Evolutionary conservation across 2,329 filamentous ascomycete genomes (phyloP), one percentile per base, ranked within the genome.

Genomic region (Helminthosporium solani): DNA sequence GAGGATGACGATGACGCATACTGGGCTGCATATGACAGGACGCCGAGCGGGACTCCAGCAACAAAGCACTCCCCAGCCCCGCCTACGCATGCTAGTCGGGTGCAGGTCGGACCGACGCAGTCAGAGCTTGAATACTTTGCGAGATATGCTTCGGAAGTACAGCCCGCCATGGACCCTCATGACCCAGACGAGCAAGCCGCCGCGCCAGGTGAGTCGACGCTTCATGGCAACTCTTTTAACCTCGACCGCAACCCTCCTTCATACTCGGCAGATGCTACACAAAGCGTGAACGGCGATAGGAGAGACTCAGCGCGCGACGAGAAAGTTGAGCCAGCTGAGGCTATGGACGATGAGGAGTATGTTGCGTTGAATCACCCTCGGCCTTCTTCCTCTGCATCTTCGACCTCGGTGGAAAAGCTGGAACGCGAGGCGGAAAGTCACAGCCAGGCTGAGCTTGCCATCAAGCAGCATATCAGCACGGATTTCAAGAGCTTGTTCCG

Each of bases 131-230:
- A 83, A 34, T 92, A 92, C 68, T 92, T 83, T 67, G 82, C 85
- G 15, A 83, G 86, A 63, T 92, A 94, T 66, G 84, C 87, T 57
- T 60, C 63, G n/a, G 76, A 81, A 52, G 87, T 92, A 7, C 88
- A 92, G 64, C 87, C 88, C 2, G 87, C 87, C 25, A 83, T 92
- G 76, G 88, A 92, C 68, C 83, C 82, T 45, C 84, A 91, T 65
- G 87, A 91, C 55, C 87, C 87, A n/a, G 86, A 90, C 57, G 87
- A 90, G 70, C 84, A 74, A 34, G 63, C 68, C 16, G 61, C 75
- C 1, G 74, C 72, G 12, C 54, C 64, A 8, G 67, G 73, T 34
- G 70, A 77, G 15, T 80, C 79, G 4, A 81, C 80, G 0, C 66
- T 84, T 25, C 75, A 77, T 36, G 81, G 81, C 19, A 71, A 81